phyloP scores from a whole-genome alignment of 768 basidiomycete species.

The Vishniacozyma victoriae region DNA sequence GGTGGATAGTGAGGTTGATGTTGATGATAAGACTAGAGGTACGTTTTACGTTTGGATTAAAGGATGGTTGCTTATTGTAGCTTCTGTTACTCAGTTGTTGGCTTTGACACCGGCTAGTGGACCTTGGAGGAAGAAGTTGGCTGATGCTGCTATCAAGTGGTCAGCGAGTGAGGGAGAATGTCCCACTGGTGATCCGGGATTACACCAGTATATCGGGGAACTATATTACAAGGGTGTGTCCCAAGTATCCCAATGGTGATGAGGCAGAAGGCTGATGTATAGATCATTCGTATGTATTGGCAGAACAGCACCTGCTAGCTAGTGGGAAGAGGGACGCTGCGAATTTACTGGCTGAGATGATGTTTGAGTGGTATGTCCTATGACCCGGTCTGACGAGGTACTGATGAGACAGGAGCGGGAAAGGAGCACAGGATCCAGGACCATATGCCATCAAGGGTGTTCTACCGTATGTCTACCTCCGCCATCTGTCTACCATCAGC shows the following conservation, averaged over 20 bases:
- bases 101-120: conserved; percentile 73
- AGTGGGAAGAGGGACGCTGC: conserved; percentile 87
- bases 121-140: conserved; percentile 82
- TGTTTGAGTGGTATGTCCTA: conserved; percentile 64
- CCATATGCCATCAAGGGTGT: conserved; percentile 77
- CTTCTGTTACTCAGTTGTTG: conserved; percentile 82
- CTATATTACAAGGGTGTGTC: conserved; percentile 50
- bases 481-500: no score
- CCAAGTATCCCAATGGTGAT: no score
- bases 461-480: conserved; percentile 62
- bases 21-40: conserved; percentile 79
- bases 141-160: conserved; percentile 82
- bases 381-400: not conserved
- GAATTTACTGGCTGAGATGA: conserved; percentile 74
- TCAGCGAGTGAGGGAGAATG: conserved; percentile 68
- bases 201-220: conserved; percentile 88
- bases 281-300: conserved; percentile 71
- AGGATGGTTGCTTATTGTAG: conserved; percentile 50
- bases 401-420: conserved; percentile 27
- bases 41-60: conserved; percentile 35
- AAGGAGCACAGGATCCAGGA: conserved; percentile 55
- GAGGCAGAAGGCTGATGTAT: no score
- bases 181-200: conserved; percentile 77
- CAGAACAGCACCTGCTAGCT: conserved; percentile 76
- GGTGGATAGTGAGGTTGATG: conserved; percentile 62